Percentiles rank a stretch among this genome's conserved stretches.
Evolutionary conservation across 208 protist species (phyloP).

Genomic region (Balamuthia mandrillaris): DNA sequence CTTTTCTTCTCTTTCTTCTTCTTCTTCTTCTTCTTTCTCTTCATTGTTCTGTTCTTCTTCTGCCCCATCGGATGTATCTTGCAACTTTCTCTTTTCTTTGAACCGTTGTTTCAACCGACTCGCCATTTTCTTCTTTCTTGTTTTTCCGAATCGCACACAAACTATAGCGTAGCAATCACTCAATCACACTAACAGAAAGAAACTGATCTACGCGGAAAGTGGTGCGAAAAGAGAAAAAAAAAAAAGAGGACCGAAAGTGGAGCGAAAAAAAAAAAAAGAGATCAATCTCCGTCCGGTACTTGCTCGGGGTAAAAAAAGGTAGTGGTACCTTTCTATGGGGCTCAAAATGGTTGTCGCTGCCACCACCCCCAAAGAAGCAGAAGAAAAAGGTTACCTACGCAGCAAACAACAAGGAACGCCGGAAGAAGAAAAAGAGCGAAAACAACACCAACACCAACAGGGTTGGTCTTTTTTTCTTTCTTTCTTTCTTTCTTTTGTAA

Average conservation of each 20-base stretch:
- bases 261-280: not conserved
- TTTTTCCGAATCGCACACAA: not conserved
- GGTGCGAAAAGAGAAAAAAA: not conserved
- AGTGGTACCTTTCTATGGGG: no score
- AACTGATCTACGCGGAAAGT: not conserved
- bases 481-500: no score
- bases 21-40: not conserved
- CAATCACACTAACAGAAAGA: no score
- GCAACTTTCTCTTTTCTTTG: not conserved
- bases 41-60: not conserved
- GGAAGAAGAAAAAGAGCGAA: no score
- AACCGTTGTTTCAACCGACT: not conserved
- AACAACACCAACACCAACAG: no score
- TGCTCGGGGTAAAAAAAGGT: slow-evolving; percentile 25
- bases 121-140: not conserved
- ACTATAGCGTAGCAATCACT: not conserved
- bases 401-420: no score
- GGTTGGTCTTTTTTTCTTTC: no score
- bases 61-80: not conserved
- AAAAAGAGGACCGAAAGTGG: not conserved
- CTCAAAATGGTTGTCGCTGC: no score
- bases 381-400: no score
- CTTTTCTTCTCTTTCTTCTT: not conserved
- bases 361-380: no score
- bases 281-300: not conserved